phyloP scores from a whole-genome alignment of 345 rosid species.

The Aquilaria sinensis region DNA sequence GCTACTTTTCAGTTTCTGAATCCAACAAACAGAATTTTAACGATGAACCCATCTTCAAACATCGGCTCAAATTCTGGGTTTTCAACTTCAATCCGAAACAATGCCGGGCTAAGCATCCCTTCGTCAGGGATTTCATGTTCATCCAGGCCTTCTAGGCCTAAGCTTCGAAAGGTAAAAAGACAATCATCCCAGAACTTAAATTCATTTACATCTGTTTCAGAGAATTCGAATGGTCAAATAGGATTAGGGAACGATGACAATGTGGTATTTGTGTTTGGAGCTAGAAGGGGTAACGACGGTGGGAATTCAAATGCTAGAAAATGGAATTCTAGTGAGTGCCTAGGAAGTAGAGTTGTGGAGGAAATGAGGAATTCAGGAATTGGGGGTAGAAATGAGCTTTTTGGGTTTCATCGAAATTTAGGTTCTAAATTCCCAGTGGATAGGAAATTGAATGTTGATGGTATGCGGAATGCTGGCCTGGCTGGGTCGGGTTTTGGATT shows the following conservation, averaged over 20 bases:
- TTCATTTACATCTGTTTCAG: slow-evolving; percentile 26
- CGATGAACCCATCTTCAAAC: slow-evolving; percentile 41
- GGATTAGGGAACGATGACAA: slow-evolving; percentile 15
- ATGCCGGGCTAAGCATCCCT: background rate
- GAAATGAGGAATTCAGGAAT: slow-evolving; percentile 45
- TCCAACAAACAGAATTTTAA: background rate
- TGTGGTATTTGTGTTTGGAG: too few relatives aligned
- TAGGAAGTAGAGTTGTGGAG: slow-evolving; percentile 22
- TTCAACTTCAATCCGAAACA: slow-evolving; percentile 24
- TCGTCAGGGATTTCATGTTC: too few relatives aligned
- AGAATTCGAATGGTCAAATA: slow-evolving; percentile 2
- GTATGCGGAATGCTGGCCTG: slow-evolving; percentile 4
- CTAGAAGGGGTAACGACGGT: slow-evolving; percentile 10
- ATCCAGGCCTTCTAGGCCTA: slow-evolving; percentile 35
- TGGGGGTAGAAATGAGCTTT: slow-evolving; percentile 20
- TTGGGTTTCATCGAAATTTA: slow-evolving; percentile 18
- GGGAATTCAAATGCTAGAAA: slow-evolving; percentile 7
- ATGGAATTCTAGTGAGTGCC: slow-evolving; percentile 10
- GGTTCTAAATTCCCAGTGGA: slow-evolving; percentile 30
- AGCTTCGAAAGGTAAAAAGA: slow-evolving; percentile 45
- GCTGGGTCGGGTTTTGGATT: background rate
- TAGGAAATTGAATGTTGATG: slow-evolving; percentile 45
- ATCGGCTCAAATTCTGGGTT: slow-evolving; percentile 37
- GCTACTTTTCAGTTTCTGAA: slow-evolving; percentile 8
- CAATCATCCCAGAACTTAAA: slow-evolving; percentile 36